Evolutionary conservation across 192 early-diverging fungal species (phyloP).

Genomic region (Backusella luteola): DNA sequence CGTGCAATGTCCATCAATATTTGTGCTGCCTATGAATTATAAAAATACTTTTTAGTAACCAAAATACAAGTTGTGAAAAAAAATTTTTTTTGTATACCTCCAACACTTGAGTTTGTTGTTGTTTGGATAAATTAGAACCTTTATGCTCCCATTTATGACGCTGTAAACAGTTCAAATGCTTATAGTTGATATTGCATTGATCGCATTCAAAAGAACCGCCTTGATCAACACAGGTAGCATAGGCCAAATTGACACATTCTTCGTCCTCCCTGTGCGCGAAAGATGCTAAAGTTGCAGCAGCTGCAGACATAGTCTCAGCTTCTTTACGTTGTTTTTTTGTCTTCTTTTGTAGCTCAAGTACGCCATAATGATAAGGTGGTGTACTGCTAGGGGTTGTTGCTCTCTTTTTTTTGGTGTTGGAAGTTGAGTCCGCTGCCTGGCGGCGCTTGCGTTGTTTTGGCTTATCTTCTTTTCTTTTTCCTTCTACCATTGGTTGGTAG

Average conservation of each 20-base stretch:
- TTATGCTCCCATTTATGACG: constrained; percentile 11
- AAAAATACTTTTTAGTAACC: neutral
- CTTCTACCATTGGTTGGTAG: neutral
- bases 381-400: neutral
- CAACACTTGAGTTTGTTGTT: constrained; percentile 24
- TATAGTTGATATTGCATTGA: neutral
- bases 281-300: constrained; percentile 25
- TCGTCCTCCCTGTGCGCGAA: constrained; percentile 12
- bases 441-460: constrained; percentile 17
- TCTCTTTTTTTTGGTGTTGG: neutral
- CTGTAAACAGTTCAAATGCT: constrained; percentile 4
- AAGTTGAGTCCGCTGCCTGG: neutral
- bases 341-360: constrained; percentile 15
- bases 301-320: constrained; percentile 18
- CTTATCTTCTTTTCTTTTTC: neutral
- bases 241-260: neutral
- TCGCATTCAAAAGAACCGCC: neutral
- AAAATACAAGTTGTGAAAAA: neutral
- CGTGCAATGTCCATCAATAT: constrained; percentile 29
- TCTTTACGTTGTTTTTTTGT: constrained; percentile 20
- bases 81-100: constrained; percentile 13
- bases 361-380: constrained; percentile 20
- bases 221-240: constrained; percentile 4
- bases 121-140: constrained; percentile 4
- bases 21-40: constrained; percentile 21